Percentiles rank a stretch among this genome's conserved stretches.
Evolutionary conservation across 148 eudicot species (phyloP).

Genomic region (Rhododendron vialii): DNA sequence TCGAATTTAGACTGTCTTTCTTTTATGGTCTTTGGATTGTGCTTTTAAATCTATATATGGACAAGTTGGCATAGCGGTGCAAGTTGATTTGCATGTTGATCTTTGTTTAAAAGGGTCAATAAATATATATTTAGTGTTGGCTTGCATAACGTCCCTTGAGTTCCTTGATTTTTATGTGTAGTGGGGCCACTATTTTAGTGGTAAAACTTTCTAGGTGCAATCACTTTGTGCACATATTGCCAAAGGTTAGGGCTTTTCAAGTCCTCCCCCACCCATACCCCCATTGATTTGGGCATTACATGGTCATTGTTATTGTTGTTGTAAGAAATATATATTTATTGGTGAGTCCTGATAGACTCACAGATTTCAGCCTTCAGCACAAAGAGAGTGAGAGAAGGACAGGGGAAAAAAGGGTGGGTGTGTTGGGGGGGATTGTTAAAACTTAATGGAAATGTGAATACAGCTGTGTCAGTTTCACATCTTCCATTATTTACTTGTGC

Average conservation of each 20-base stretch:
- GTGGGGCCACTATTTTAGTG: not conserved
- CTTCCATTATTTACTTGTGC: not conserved
- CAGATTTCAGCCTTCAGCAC: not conserved
- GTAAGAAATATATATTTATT: not conserved
- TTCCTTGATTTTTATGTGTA: not conserved
- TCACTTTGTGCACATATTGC: not conserved
- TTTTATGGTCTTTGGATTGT: not conserved
- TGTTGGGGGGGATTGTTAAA: not conserved
- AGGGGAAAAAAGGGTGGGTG: not conserved
- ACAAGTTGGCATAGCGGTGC: not conserved
- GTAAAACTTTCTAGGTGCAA: not conserved
- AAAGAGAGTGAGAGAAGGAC: not conserved
- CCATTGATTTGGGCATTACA: not conserved
- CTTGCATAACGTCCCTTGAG: not conserved
- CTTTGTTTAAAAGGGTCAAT: not conserved
- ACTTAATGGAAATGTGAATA: not conserved
- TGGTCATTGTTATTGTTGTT: not conserved
- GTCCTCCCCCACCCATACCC: not conserved
- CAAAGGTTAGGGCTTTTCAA: not conserved
- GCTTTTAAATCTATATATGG: not conserved
- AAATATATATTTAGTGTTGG: not conserved
- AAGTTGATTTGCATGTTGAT: not conserved
- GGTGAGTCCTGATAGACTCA: not conserved
- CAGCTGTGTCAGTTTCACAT: not conserved
- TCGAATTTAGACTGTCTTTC: not conserved